A percentile compares a stretch with the other conserved stretches of the same genome.
Conservation (phyloP, 2,329 filamentous ascomycete genomes). For the Hymenoscyphus fraxineus region DNA sequence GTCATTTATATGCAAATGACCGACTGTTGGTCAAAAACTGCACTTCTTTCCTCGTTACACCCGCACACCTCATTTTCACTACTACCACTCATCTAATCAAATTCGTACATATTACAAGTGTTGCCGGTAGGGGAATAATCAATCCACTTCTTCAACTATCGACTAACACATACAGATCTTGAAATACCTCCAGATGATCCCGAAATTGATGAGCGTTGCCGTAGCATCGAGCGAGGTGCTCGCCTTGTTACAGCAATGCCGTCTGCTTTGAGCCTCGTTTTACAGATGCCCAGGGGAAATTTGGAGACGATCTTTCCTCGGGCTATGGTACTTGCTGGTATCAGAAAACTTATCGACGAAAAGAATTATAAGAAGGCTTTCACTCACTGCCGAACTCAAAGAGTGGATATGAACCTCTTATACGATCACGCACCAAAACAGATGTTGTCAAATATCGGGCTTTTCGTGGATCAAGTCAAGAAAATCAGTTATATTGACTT, state of each 20-base stretch:
- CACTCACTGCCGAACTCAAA: slow-evolving; percentile 80
- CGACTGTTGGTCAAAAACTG: slow-evolving; percentile 76
- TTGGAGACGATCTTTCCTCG: slow-evolving; percentile 92
- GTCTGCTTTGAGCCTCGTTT: slow-evolving; percentile 75
- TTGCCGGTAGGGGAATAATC: slow-evolving; percentile 51
- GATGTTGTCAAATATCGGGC: slow-evolving; percentile 70
- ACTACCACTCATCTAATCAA: slow-evolving; percentile 91
- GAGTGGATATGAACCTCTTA: slow-evolving; percentile 96
- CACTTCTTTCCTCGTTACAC: slow-evolving; percentile 82
- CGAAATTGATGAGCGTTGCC: slow-evolving; percentile 85
- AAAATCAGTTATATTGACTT: slow-evolving; percentile 82
- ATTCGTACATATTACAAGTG: slow-evolving; percentile 74
- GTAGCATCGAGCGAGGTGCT: slow-evolving; percentile 86
- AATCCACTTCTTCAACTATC: background rate
- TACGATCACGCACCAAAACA: slow-evolving; percentile 88
- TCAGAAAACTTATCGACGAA: slow-evolving; percentile 73
- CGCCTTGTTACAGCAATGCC: slow-evolving; percentile 86
- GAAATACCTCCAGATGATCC: slow-evolving; percentile 84
- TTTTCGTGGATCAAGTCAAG: slow-evolving; percentile 81
- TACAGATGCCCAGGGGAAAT: slow-evolving; percentile 96
- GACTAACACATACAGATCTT: slow-evolving; percentile 54
- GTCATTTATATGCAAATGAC: slow-evolving; percentile 74
- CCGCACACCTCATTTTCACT: slow-evolving; percentile 82
- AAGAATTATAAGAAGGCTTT: slow-evolving; percentile 84
- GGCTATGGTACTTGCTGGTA: slow-evolving; percentile 86